These are phyloP conservation scores for Fusarium illudens DNA, from an alignment of 2,329 filamentous ascomycete genomes.

Conservation along the genomic window DNA sequence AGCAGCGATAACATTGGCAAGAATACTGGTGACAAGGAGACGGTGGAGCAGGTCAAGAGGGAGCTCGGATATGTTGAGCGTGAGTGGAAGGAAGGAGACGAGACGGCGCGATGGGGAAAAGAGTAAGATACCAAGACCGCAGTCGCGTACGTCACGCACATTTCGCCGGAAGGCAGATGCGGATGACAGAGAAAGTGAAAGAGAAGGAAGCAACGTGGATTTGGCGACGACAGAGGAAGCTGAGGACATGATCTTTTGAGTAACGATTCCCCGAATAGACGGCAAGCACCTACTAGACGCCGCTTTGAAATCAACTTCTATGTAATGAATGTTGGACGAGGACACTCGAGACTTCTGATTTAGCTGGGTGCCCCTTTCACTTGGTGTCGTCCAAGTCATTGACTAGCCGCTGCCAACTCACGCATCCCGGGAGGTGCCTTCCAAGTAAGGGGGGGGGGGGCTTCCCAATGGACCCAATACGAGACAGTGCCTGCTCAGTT, in stretches of 20 bases:
- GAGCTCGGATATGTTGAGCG: slow-evolving; percentile 87
- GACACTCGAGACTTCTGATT: not conserved
- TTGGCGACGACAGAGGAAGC: not conserved
- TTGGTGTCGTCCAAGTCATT: not conserved
- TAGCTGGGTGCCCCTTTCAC: not conserved
- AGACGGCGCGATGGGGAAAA: slow-evolving; percentile 81
- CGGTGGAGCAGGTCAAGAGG: slow-evolving; percentile 84
- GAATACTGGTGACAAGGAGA: slow-evolving; percentile 87
- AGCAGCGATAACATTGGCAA: slow-evolving; percentile 82
- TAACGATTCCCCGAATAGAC: slow-evolving; percentile 12
- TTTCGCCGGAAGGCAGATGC: not conserved
- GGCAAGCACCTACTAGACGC: not conserved
- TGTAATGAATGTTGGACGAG: not conserved
- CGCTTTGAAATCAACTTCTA: not conserved
- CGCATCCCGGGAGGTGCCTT: not conserved
- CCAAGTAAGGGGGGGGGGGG: not conserved
- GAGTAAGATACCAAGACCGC: slow-evolving; percentile 32
- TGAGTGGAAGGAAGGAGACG: slow-evolving; percentile 83
- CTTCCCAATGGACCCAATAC: not conserved
- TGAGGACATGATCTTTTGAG: not conserved
- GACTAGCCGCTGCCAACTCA: not conserved
- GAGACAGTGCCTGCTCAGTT: not conserved
- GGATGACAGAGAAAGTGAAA: not conserved
- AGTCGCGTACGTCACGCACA: not conserved
- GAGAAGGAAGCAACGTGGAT: not conserved